Base-by-base conservation (phyloP, 495 filamentous ascomycete species). In the Annulohypoxylon maeteangense region DNA sequence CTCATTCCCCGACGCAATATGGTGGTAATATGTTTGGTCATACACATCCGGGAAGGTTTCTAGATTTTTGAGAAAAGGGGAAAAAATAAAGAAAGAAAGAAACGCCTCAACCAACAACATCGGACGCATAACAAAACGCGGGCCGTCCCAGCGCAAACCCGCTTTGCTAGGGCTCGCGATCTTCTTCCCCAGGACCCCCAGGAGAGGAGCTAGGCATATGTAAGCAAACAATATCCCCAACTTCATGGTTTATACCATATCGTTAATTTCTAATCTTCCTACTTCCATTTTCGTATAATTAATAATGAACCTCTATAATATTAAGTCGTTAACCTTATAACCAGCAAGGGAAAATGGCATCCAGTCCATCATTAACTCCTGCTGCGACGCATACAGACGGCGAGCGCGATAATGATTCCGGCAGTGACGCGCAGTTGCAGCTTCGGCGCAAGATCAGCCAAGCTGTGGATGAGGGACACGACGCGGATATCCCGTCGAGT, bases 401-500 rank as follows among this genome's bases (percentile, higher is more conserved):
- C 7, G 67, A 68, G n/a, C 56, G n/a, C 58, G 68, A 75, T 38
- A 62, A 60, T 47, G 72, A 70, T 20, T 42, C 54, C 22, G 23
- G 22, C 11, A 51, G 50, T 18, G 70, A 71, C 32, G 48, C 25
- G 38, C 66, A 48, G 42, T 55, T 77, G 1, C 70, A 78, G 48
- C 64, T 78, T 7, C 65, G 71, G 45, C 76, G 72, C 42, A 78
- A 79, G 60, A 76, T 76, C 53, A 74, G 72, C 23, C 78, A 80
- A 55, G 80, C 78, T 11, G 31, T 78, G 1, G 79, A 80, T 47
- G 82, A 85, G 55, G 82, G 82, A 4, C 84, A 86, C 63, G 82
- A 86, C 67, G 83, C 82, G 54, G 82, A 86, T 67, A 81, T 84
- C 27, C 82, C 82, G 18, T 81, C 81, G 2, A 81, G 77, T 57